Evolutionary conservation across 495 filamentous ascomycete species (phyloP).

Genomic region (Parmelia sp.): DNA sequence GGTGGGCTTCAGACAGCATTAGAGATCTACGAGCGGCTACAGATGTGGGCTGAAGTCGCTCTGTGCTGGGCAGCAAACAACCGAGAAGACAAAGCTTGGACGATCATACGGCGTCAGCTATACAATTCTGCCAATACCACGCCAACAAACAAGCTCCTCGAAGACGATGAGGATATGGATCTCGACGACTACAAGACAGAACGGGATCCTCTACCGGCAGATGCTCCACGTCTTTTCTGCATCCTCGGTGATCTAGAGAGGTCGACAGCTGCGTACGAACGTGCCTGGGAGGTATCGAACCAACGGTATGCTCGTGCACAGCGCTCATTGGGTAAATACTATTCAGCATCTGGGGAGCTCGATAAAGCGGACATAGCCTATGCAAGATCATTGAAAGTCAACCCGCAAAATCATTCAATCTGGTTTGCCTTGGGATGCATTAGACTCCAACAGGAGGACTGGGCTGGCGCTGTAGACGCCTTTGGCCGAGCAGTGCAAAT

Average conservation of each 20-base stretch:
- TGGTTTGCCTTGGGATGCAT: constrained; percentile 93
- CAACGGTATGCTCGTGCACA: constrained; percentile 79
- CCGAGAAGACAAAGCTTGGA: constrained; percentile 73
- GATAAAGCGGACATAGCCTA: constrained; percentile 73
- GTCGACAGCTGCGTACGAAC: constrained; percentile 60
- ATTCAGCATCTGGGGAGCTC: constrained; percentile 56
- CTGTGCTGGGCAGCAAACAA: constrained; percentile 80
- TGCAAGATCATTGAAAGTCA: constrained; percentile 63
- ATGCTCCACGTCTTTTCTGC: constrained; percentile 85
- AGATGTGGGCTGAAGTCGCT: constrained; percentile 93
- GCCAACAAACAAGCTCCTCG: constrained; percentile 30
- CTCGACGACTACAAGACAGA: constrained; percentile 40
- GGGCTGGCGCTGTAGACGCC: constrained; percentile 74
- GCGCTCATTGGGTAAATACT: constrained; percentile 73
- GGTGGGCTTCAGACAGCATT: constrained; percentile 84
- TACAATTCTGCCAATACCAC: constrained; percentile 37
- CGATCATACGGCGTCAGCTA: constrained; percentile 68
- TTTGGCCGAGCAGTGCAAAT: constrained; percentile 73
- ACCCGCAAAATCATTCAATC: constrained; percentile 68
- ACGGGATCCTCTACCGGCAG: constrained; percentile 60
- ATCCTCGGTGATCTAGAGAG: constrained; percentile 88
- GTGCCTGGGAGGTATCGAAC: constrained; percentile 82
- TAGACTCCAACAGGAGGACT: constrained; percentile 66
- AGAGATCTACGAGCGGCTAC: constrained; percentile 90
- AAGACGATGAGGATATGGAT: constrained; percentile 44